These are phyloP conservation scores for Pachysandra terminalis DNA, from an alignment of 164 flowering plant species.

Conservation along the genomic window DNA sequence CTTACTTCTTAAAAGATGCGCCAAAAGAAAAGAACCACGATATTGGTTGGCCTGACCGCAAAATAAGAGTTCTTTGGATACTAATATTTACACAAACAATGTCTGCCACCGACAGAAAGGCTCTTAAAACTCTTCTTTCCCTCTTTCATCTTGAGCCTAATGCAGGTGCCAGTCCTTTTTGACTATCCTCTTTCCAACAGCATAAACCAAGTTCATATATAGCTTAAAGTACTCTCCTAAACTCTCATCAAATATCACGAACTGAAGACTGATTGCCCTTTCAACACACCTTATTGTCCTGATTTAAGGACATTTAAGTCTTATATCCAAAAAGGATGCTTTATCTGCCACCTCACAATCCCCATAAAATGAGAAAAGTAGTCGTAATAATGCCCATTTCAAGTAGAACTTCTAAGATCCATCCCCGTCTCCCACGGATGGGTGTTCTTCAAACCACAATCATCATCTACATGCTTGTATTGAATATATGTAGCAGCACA, in stretches of 20 bases:
- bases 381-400: background rate
- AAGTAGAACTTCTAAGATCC: conserved; percentile 2
- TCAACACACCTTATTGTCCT: no score
- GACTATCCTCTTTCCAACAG: conserved; percentile 11
- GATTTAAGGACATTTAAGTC: no score
- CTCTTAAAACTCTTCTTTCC: background rate
- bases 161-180: conserved; percentile 17
- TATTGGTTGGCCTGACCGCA: no score
- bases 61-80: conserved; percentile 10
- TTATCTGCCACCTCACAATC: conserved; percentile 10
- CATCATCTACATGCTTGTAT: conserved; percentile 19
- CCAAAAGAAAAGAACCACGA: conserved; percentile 8
- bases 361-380: conserved; percentile 8
- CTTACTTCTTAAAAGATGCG: conserved; percentile 27
- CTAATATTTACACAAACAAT: background rate
- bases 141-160: conserved; percentile 10
- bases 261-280: no score
- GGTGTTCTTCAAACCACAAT: conserved; percentile 3
- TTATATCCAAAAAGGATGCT: background rate
- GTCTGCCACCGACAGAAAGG: conserved; percentile 3
- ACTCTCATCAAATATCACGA: no score
- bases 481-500: background rate
- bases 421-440: conserved; percentile 13
- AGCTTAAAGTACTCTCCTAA: background rate
- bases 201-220: background rate